Evolutionary conservation across 345 rosid genomes (phyloP).

Genomic region (Aurinia saxatilis): DNA sequence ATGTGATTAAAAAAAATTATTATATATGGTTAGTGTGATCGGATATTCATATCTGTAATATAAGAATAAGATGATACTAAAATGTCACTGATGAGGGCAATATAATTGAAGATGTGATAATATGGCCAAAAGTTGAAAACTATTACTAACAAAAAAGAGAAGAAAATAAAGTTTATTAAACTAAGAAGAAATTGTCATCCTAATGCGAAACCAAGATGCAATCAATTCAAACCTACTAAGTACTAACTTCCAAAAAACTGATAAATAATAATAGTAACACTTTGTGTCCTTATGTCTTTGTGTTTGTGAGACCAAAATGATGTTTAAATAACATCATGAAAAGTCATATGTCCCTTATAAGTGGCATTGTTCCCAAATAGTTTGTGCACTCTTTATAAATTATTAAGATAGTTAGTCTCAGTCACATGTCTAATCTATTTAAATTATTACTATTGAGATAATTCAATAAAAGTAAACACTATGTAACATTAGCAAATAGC

Average conservation of each 20-base stretch:
- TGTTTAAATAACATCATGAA: constrained; percentile 18
- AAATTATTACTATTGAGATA: not conserved
- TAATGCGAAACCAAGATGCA: constrained; percentile 3
- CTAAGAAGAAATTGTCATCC: constrained; percentile 2
- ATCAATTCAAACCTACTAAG: constrained; percentile 9
- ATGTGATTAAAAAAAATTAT: too few species aligned
- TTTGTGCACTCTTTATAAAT: not conserved
- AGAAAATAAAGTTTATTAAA: not conserved
- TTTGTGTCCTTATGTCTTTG: constrained; percentile 8
- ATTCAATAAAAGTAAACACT: not conserved
- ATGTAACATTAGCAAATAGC: not conserved
- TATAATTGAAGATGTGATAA: not conserved
- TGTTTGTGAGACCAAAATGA: constrained; percentile 22
- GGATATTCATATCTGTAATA: too few species aligned
- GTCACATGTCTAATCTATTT: constrained; percentile 21
- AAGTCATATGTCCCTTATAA: constrained; percentile 4
- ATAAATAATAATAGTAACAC: constrained; percentile 5
- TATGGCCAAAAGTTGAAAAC: not conserved
- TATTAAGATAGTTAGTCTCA: constrained; percentile 17
- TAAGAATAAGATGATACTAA: not conserved
- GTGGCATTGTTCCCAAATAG: constrained; percentile 16
- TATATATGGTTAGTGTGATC: too few species aligned
- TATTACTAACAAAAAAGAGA: not conserved
- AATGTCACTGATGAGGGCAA: not conserved
- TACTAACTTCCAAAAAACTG: not conserved